phyloP scores from a whole-genome alignment of 1,284 basidiomycete species.

The Peniophora sp. region DNA sequence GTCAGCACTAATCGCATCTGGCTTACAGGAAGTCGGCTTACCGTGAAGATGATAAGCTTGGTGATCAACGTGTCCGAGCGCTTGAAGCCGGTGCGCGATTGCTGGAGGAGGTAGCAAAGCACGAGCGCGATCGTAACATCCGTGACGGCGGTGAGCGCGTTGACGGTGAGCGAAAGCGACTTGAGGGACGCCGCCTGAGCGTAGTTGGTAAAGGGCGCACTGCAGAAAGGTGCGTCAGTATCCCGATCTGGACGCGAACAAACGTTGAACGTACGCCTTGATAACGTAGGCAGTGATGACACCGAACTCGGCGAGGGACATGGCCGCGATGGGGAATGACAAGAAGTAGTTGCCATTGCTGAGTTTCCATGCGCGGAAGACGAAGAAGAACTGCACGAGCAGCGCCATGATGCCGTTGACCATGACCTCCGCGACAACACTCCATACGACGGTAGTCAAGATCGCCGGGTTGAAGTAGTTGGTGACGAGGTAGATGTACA shows the following conservation, averaged over 20 bases:
- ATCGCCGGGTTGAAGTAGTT: slow-evolving; percentile 31
- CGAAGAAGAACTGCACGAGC: slow-evolving; percentile 47
- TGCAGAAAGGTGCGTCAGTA: background rate
- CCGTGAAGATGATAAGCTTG: slow-evolving; percentile 27
- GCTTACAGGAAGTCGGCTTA: no score
- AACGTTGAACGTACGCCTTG: slow-evolving; percentile 9
- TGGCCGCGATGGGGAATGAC: slow-evolving; percentile 30
- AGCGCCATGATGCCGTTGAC: slow-evolving; percentile 34
- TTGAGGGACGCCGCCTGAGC: slow-evolving; percentile 12
- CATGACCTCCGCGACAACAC: slow-evolving; percentile 29
- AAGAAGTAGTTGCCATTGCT: slow-evolving; percentile 37
- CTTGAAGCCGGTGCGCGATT: slow-evolving; percentile 44
- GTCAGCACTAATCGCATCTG: no score
- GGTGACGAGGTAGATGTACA: slow-evolving; percentile 47
- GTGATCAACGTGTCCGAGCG: slow-evolving; percentile 53
- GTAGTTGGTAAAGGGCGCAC: slow-evolving; percentile 1
- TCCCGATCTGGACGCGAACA: slow-evolving; percentile 26
- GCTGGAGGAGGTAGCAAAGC: slow-evolving; percentile 40
- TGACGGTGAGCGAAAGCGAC: slow-evolving; percentile 49
- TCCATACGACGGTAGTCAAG: slow-evolving; percentile 16
- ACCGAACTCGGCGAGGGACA: slow-evolving; percentile 31
- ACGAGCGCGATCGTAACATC: slow-evolving; percentile 44
- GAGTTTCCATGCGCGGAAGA: slow-evolving; percentile 49
- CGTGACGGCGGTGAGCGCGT: slow-evolving; percentile 39
- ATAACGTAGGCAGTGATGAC: slow-evolving; percentile 8